Conservation (phyloP, 2,329 filamentous ascomycete species). For the Cladosporium sp. region DNA sequence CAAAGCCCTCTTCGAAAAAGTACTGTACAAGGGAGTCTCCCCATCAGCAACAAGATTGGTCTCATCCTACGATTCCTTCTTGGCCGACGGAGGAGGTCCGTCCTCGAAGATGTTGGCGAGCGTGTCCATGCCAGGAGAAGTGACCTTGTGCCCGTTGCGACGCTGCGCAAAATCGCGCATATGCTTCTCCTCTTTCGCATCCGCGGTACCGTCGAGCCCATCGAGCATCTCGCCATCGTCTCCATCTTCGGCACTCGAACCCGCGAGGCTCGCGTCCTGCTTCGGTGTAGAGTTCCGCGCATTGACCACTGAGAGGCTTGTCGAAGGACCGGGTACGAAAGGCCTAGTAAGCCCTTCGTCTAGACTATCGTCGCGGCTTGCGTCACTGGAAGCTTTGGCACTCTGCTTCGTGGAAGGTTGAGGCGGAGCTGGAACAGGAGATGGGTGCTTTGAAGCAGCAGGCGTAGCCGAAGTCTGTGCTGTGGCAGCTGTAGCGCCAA, state of each 20-base stretch:
- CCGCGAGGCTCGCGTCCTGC: neutral
- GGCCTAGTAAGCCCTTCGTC: neutral
- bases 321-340: neutral
- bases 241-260: neutral
- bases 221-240: constrained; percentile 26
- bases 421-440: neutral
- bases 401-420: neutral
- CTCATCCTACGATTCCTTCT: neutral
- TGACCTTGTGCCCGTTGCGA: neutral
- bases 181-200: constrained; percentile 1
- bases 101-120: neutral
- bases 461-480: neutral
- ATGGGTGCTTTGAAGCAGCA: neutral
- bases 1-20: neutral
- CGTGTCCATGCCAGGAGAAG: neutral
- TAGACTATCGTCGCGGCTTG: neutral
- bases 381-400: neutral
- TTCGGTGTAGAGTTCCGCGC: neutral
- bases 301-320: neutral
- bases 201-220: constrained; percentile 8
- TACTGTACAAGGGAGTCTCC: neutral
- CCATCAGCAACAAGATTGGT: neutral
- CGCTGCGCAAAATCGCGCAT: neutral
- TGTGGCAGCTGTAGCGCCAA: constrained; percentile 1
- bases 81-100: neutral